phyloP scores from a whole-genome alignment of 768 basidiomycete genomes.

The Vishniacozyma victoriae region DNA sequence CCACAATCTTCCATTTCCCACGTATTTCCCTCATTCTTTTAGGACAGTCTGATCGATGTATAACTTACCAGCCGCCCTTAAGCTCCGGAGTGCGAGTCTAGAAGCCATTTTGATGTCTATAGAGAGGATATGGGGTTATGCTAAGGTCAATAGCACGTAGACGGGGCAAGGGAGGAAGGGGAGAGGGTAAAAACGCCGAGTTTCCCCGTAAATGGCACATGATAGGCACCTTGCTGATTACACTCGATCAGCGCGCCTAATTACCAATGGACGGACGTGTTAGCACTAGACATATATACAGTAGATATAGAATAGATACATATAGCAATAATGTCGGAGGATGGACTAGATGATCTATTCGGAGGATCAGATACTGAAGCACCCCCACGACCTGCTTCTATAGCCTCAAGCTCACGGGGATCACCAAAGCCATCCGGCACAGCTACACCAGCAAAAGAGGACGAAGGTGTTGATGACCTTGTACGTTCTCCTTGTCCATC shows the following conservation, averaged over 20 bases:
- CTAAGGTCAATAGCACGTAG: neutral
- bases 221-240: too few species aligned
- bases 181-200: constrained; percentile 11
- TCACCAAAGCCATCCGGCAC: too few species aligned
- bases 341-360: constrained; percentile 30
- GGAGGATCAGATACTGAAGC: constrained; percentile 27
- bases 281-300: neutral
- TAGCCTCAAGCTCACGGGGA: too few species aligned
- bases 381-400: too few species aligned
- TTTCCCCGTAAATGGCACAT: constrained; percentile 12
- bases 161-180: constrained; percentile 1
- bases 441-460: too few species aligned
- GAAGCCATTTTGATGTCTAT: constrained; percentile 29
- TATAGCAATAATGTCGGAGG: constrained; percentile 22
- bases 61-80: constrained; percentile 32
- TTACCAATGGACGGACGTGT: too few species aligned
- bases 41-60: neutral
- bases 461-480: neutral
- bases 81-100: constrained; percentile 36
- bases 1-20: neutral
- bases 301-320: neutral
- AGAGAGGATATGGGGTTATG: constrained; percentile 9
- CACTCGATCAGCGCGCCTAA: too few species aligned
- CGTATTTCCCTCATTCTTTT: neutral
- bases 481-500: too few species aligned